Evolutionary conservation across 805 yeast species (phyloP).

Genomic region (Candida schatavii): DNA sequence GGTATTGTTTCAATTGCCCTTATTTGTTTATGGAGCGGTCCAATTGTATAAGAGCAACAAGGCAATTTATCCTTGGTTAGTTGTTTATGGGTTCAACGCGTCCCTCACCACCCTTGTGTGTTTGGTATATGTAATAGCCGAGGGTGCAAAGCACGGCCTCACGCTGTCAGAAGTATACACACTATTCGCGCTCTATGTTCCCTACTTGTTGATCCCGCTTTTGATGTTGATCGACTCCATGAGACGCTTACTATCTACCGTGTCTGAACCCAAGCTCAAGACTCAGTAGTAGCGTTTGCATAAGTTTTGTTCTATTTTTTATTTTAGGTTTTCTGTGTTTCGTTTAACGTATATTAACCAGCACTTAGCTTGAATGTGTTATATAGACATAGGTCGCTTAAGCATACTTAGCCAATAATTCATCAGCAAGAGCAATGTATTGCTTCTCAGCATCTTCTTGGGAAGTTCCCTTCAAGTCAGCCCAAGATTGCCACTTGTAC

Average conservation of each 20-base stretch:
- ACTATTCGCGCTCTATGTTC: slow-evolving; percentile 56
- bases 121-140: slow-evolving; percentile 44
- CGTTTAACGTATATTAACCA: no score
- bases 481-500: slow-evolving; percentile 98
- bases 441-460: slow-evolving; percentile 89
- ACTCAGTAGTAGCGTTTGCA: no score
- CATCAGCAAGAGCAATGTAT: slow-evolving; percentile 66
- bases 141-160: slow-evolving; percentile 39
- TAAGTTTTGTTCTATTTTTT: no score
- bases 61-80: slow-evolving; percentile 34
- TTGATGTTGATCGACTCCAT: slow-evolving; percentile 50
- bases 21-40: slow-evolving; percentile 52
- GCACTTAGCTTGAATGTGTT: no score
- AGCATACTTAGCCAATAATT: slow-evolving; percentile 49
- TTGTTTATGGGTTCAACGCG: slow-evolving; percentile 81
- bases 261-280: not conserved
- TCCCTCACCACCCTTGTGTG: slow-evolving; percentile 76
- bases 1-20: slow-evolving; percentile 72
- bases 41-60: slow-evolving; percentile 11
- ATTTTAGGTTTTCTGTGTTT: no score
- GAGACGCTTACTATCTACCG: slow-evolving; percentile 9
- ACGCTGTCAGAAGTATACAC: slow-evolving; percentile 33
- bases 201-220: slow-evolving; percentile 69
- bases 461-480: slow-evolving; percentile 75
- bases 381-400: no score